Percentiles rank a stretch among this genome's conserved stretches.
phyloP scores from a whole-genome alignment of 345 rosid genomes.

The Gossypium mustelinum region DNA sequence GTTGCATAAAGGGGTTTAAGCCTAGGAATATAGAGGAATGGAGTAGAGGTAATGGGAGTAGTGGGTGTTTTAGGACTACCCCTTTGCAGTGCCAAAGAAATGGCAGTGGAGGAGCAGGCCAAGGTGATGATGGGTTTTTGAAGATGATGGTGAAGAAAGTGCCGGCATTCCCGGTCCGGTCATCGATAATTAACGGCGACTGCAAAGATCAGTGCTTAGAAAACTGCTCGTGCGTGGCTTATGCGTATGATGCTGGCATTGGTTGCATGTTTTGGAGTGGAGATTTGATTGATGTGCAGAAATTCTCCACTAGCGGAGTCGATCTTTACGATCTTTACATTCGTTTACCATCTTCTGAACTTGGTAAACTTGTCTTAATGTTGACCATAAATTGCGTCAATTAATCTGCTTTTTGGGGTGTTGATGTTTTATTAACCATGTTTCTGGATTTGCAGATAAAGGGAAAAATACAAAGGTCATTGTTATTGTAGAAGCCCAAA shows the following conservation, averaged over 20 bases:
- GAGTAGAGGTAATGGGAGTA: conserved; percentile 33
- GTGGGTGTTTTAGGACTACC: conserved; percentile 44
- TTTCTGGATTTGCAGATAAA: no score
- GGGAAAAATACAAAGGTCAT: no score
- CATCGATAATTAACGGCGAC: conserved; percentile 1
- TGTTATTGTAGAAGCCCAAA: no score
- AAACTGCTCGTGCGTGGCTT: conserved; percentile 50
- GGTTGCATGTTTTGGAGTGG: not conserved
- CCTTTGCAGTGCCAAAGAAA: conserved; percentile 33
- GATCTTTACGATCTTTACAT: not conserved
- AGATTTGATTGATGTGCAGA: not conserved
- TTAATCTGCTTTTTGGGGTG: no score
- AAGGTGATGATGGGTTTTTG: conserved; percentile 42
- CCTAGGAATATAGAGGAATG: conserved; percentile 49
- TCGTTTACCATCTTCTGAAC: not conserved
- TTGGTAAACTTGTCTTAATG: not conserved
- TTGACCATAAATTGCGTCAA: not conserved
- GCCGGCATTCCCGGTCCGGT: conserved; percentile 33
- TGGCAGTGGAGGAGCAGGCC: conserved; percentile 22
- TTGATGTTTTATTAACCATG: no score
- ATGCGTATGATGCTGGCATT: conserved; percentile 22
- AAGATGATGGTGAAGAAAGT: conserved; percentile 33
- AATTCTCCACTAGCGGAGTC: not conserved
- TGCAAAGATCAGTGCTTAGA: conserved; percentile 35
- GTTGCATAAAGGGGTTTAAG: conserved; percentile 45